Evolutionary conservation across 2,329 filamentous ascomycete genomes (phyloP).

Genomic region (Amphichorda felina): DNA sequence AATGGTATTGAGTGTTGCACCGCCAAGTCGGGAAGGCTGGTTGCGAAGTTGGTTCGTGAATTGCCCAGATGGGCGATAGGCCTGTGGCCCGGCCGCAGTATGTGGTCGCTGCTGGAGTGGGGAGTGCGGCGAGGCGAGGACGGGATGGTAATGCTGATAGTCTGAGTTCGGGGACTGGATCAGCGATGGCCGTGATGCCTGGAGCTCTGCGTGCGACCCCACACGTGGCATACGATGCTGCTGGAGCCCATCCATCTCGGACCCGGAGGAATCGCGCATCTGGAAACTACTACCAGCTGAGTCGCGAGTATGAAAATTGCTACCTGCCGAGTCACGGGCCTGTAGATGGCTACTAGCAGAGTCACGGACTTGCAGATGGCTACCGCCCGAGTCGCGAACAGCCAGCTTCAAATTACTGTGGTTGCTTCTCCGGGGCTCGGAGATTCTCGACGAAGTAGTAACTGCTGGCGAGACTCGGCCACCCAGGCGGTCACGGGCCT

Average conservation of each 20-base stretch:
- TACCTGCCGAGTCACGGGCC: background rate
- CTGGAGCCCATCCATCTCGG: background rate
- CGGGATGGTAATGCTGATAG: constrained; percentile 47
- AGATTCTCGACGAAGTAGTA: background rate
- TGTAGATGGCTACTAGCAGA: constrained; percentile 6
- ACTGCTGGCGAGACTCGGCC: background rate
- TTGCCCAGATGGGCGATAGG: constrained; percentile 15
- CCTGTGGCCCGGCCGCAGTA: constrained; percentile 22
- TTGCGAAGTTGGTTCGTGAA: constrained; percentile 30
- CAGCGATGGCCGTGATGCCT: constrained; percentile 13
- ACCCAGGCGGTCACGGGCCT: background rate
- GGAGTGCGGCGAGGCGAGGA: constrained; percentile 51
- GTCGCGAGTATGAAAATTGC: background rate
- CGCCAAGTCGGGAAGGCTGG: constrained; percentile 39
- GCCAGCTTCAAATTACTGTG: background rate
- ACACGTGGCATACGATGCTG: constrained; percentile 3
- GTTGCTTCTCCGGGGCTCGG: background rate
- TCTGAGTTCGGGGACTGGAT: constrained; percentile 39
- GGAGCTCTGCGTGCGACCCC: constrained; percentile 23
- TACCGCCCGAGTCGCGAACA: background rate
- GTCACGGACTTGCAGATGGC: background rate
- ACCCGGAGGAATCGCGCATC: background rate
- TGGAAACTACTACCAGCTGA: constrained; percentile 6
- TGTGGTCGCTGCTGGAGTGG: constrained; percentile 49
- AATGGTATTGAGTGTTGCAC: constrained; percentile 32